Percentiles rank a stretch among this genome's conserved stretches.
Evolutionary conservation across 2,329 filamentous ascomycete species (phyloP).

Genomic region (Paecilomyces formosus): DNA sequence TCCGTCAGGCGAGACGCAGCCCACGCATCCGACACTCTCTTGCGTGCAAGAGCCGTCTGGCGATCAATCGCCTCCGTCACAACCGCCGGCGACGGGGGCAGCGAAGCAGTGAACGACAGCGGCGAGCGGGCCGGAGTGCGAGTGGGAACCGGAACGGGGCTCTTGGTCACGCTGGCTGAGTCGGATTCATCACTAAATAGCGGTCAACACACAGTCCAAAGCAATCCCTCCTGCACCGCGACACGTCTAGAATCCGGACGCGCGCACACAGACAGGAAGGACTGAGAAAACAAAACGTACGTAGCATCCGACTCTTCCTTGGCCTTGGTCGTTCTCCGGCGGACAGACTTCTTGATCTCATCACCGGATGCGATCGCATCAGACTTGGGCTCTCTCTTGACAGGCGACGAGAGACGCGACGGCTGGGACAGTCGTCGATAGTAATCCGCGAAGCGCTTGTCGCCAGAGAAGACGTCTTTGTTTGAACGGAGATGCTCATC

Average conservation of each 20-base stretch:
- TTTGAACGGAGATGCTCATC: slow-evolving; percentile 68
- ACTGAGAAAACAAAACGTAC: slow-evolving; percentile 6
- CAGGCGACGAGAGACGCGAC: slow-evolving; percentile 35
- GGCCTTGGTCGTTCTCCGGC: slow-evolving; percentile 36
- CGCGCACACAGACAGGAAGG: not conserved
- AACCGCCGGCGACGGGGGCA: slow-evolving; percentile 72
- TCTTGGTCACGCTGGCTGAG: slow-evolving; percentile 15
- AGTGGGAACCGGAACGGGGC: slow-evolving; percentile 46
- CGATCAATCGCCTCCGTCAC: slow-evolving; percentile 71
- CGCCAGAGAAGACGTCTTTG: slow-evolving; percentile 54
- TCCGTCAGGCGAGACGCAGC: slow-evolving; percentile 28
- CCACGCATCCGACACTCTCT: slow-evolving; percentile 27
- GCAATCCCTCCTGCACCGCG: not conserved
- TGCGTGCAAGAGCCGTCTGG: slow-evolving; percentile 36
- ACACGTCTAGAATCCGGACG: slow-evolving; percentile 4
- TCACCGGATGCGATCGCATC: slow-evolving; percentile 30
- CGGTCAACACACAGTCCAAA: not conserved
- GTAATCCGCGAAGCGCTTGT: slow-evolving; percentile 64
- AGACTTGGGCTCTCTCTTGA: slow-evolving; percentile 39
- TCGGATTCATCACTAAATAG: slow-evolving; percentile 14
- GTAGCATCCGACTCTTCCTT: slow-evolving; percentile 29
- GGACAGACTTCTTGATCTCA: slow-evolving; percentile 25
- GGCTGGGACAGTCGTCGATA: slow-evolving; percentile 50
- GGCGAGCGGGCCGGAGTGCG: slow-evolving; percentile 30
- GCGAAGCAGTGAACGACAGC: slow-evolving; percentile 52